Conservation (phyloP, 1,284 basidiomycete genomes). For the Tilletia caries region DNA sequence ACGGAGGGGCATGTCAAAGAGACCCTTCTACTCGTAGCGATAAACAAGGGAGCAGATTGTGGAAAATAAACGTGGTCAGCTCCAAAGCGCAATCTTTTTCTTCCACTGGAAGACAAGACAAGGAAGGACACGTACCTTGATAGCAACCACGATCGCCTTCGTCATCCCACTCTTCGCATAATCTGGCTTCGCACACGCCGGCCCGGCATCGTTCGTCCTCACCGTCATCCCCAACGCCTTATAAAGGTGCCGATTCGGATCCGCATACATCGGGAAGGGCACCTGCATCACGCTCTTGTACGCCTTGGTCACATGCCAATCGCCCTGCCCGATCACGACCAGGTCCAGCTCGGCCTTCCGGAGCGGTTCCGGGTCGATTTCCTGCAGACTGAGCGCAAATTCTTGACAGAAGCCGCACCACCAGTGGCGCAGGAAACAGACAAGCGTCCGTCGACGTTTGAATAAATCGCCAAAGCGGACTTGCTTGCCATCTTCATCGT, state of each 20-base stretch:
- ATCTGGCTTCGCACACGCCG: constrained; percentile 60
- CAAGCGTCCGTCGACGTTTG: constrained; percentile 65
- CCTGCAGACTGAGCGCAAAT: constrained; percentile 69
- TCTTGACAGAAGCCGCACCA: constrained; percentile 75
- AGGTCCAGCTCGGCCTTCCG: constrained; percentile 62
- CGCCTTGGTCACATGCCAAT: constrained; percentile 67
- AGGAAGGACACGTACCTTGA: constrained; percentile 55
- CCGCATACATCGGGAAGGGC: constrained; percentile 67
- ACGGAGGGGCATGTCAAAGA: constrained; percentile 68
- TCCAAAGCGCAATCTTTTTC: no score
- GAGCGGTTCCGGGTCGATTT: constrained; percentile 61
- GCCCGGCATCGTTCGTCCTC: constrained; percentile 59
- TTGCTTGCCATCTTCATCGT: constrained; percentile 66
- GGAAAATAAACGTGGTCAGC: no score
- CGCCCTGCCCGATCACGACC: constrained; percentile 75
- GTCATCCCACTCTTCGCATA: constrained; percentile 67
- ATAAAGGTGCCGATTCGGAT: constrained; percentile 70
- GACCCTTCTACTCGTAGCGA: constrained; percentile 49
- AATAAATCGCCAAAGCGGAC: constrained; percentile 73
- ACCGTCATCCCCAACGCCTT: constrained; percentile 71
- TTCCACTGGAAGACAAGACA: no score
- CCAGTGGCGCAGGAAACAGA: constrained; percentile 59
- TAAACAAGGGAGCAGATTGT: background rate
- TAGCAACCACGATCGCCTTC: constrained; percentile 67
- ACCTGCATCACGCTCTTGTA: constrained; percentile 64